A percentile compares a stretch with the other conserved stretches of the same genome.
phyloP scores from a whole-genome alignment of 257 asterid genomes.

The Lithospermum erythrorhizon region DNA sequence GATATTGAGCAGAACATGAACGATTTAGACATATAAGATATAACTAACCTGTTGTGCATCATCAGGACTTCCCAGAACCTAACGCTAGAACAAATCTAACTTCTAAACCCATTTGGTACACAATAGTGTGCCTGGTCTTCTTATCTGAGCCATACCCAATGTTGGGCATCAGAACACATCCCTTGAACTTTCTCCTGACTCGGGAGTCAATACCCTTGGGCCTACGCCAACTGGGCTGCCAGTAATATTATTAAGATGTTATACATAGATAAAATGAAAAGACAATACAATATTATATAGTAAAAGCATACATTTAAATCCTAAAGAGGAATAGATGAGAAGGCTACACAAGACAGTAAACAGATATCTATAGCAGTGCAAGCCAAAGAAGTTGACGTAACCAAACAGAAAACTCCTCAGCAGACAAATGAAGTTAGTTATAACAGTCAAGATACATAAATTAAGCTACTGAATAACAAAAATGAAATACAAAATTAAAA shows the following conservation, averaged over 20 bases:
- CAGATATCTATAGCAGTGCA: too few species aligned
- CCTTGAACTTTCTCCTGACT: slow-evolving; percentile 19
- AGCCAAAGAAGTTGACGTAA: too few species aligned
- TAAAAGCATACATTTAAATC: too few species aligned
- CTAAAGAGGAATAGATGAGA: too few species aligned
- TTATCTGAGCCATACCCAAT: slow-evolving; percentile 18
- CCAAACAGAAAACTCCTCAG: too few species aligned
- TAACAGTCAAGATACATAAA: not conserved
- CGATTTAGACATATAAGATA: not conserved
- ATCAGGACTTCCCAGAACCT: slow-evolving; percentile 10
- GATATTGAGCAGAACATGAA: not conserved
- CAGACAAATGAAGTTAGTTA: too few species aligned
- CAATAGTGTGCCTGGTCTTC: slow-evolving; percentile 16
- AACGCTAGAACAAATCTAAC: slow-evolving; percentile 15
- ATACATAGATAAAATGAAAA: not conserved
- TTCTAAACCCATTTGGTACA: slow-evolving; percentile 16
- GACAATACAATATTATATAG: not conserved
- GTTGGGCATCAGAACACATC: slow-evolving; percentile 16
- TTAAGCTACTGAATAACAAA: not conserved
- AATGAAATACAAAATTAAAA: not conserved
- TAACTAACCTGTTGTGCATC: slow-evolving; percentile 15
- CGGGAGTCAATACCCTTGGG: slow-evolving; percentile 22
- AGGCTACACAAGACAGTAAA: too few species aligned
- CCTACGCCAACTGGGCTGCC: slow-evolving; percentile 14
- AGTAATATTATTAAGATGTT: not conserved